Conservation (phyloP, 345 rosid genomes). For the Aquilaria malaccensis region DNA sequence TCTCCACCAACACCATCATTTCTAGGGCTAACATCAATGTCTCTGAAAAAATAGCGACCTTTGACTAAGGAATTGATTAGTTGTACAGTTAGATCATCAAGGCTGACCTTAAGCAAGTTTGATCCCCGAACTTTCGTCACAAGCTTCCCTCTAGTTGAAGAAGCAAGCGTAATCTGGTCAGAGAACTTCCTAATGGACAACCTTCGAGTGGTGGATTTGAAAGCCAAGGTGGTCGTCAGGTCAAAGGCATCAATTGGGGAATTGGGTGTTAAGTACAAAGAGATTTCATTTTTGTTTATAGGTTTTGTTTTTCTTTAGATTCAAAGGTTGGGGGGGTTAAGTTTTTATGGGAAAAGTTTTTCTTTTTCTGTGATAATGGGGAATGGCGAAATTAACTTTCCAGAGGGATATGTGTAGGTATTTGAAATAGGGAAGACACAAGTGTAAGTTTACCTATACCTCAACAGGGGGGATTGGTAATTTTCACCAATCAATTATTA, state of each 20-base stretch:
- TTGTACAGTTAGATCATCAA: constrained; percentile 73
- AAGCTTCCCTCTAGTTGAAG: constrained; percentile 43
- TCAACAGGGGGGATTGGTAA: no score
- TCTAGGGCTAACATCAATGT: constrained; percentile 23
- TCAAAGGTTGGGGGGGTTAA: no score
- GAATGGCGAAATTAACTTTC: no score
- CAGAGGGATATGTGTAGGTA: no score
- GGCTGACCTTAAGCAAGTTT: constrained; percentile 68
- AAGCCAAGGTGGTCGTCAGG: constrained; percentile 70
- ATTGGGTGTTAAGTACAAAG: background rate
- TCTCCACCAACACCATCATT: constrained; percentile 17
- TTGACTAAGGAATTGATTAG: constrained; percentile 47
- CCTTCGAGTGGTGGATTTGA: constrained; percentile 56
- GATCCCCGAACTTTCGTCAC: constrained; percentile 85
- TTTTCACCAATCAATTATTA: no score
- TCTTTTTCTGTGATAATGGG: no score
- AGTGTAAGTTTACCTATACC: no score
- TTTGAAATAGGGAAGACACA: no score
- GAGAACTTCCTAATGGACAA: constrained; percentile 32
- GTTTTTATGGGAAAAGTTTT: no score
- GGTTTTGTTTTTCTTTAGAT: no score
- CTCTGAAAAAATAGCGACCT: constrained; percentile 39
- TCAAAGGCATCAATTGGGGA: background rate
- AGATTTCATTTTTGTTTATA: background rate
- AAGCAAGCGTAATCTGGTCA: constrained; percentile 36